A percentile compares a stretch with the other conserved stretches of the same genome.
Conservation (phyloP, 176 grass and related monocot genomes). For the Carex kokanica region DNA sequence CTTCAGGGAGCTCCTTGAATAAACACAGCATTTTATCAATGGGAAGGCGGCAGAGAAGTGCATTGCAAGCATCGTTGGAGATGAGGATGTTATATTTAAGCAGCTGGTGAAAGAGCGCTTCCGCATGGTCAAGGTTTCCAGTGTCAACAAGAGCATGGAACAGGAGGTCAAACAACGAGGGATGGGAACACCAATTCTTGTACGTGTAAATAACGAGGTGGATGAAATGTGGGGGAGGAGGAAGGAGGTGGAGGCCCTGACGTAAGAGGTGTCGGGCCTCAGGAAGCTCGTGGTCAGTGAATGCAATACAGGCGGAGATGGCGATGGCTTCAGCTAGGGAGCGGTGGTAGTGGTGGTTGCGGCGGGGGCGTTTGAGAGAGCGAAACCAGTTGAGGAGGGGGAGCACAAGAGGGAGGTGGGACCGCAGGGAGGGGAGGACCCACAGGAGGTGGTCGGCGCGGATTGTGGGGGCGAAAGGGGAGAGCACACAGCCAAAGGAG, state of each 20-base stretch:
- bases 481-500: conserved; percentile 46
- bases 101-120: conserved; percentile 49
- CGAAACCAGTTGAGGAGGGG: conserved; percentile 47
- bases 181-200: conserved; percentile 76
- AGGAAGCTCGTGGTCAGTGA: conserved; percentile 30
- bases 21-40: conserved; percentile 43
- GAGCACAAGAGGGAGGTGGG: conserved; percentile 41
- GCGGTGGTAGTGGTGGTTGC: conserved; percentile 35
- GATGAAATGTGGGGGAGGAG: conserved; percentile 56
- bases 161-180: conserved; percentile 71
- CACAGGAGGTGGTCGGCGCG: conserved; percentile 38
- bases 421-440: conserved; percentile 38
- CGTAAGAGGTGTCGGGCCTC: conserved; percentile 32
- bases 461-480: conserved; percentile 44
- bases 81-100: conserved; percentile 60
- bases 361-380: conserved; percentile 37
- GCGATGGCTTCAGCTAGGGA: conserved; percentile 46
- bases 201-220: conserved; percentile 71
- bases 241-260: conserved; percentile 39
- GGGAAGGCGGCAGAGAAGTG: conserved; percentile 51
- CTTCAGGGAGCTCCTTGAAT: conserved; percentile 46
- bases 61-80: conserved; percentile 57
- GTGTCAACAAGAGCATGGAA: conserved; percentile 51
- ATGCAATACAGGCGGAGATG: conserved; percentile 44
- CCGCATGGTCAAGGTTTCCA: conserved; percentile 29